Evolutionary conservation across 2,329 filamentous ascomycete genomes (phyloP).

Genomic region (Calonectria hawksworthii): DNA sequence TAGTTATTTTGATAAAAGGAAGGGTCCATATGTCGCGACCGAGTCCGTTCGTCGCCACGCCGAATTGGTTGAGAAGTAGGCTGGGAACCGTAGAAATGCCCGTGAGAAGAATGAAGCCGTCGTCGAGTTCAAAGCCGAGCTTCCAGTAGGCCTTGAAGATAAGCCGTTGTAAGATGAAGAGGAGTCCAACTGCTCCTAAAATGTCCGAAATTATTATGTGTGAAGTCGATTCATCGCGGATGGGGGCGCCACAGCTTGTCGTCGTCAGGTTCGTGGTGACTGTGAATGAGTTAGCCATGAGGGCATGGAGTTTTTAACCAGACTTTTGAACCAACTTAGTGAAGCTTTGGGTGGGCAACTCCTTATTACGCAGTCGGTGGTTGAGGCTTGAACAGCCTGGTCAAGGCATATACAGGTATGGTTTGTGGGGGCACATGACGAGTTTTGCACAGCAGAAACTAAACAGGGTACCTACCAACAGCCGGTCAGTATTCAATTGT

Average conservation of each 20-base stretch:
- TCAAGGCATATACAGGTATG: neutral
- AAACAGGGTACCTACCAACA: neutral
- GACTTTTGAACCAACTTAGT: neutral
- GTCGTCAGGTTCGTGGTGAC: neutral
- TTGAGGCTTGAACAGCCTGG: neutral
- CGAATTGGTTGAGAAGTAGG: neutral
- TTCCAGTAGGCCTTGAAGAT: neutral
- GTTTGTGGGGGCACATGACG: neutral
- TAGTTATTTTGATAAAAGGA: conserved; percentile 8
- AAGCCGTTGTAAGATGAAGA: neutral
- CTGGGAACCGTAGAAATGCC: neutral
- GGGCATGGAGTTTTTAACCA: neutral
- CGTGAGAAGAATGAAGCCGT: neutral
- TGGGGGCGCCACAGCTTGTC: neutral
- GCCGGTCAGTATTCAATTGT: neutral
- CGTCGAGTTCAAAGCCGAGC: neutral
- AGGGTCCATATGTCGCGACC: conserved; percentile 25
- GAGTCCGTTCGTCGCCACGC: conserved; percentile 19
- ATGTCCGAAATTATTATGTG: neutral
- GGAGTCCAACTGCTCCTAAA: neutral
- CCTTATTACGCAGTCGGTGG: neutral
- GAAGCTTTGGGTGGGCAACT: neutral
- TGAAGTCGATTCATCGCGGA: neutral
- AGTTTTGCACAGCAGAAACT: neutral
- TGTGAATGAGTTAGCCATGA: neutral